Evolutionary conservation across 2,329 filamentous ascomycete genomes (phyloP).

Genomic region (Ophiostoma quercus): DNA sequence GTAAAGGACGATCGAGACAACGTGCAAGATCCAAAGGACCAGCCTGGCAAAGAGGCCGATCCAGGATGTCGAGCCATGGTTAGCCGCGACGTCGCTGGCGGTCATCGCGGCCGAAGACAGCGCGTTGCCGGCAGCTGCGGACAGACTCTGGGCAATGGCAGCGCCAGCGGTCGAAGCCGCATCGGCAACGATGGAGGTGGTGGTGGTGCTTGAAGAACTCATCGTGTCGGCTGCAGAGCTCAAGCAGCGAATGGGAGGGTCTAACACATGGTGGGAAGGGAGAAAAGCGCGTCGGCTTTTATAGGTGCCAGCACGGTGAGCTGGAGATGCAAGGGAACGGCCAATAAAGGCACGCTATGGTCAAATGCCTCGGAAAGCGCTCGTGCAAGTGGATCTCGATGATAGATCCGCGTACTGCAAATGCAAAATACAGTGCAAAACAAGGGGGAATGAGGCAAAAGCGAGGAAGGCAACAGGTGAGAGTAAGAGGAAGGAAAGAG

Average conservation of each 20-base stretch:
- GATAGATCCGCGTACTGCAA: background rate
- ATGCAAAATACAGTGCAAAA: background rate
- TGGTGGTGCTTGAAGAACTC: slow-evolving; percentile 23
- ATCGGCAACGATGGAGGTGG: slow-evolving; percentile 13
- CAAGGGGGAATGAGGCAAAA: background rate
- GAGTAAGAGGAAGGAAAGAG: slow-evolving; percentile 6
- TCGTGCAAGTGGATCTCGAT: background rate
- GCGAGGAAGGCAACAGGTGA: background rate
- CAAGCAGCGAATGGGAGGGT: slow-evolving; percentile 20
- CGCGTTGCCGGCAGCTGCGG: slow-evolving; percentile 25
- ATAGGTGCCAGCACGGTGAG: background rate
- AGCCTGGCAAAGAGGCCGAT: slow-evolving; percentile 52
- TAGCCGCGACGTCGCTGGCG: slow-evolving; percentile 36
- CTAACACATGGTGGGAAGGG: slow-evolving; percentile 22
- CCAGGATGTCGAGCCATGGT: slow-evolving; percentile 48
- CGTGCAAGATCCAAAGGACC: slow-evolving; percentile 50
- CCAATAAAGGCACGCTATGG: slow-evolving; percentile 7
- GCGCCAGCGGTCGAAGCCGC: slow-evolving; percentile 24
- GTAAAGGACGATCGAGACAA: slow-evolving; percentile 59
- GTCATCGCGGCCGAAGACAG: slow-evolving; percentile 39
- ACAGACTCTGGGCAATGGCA: slow-evolving; percentile 31
- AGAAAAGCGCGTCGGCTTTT: slow-evolving; percentile 8
- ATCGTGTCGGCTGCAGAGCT: slow-evolving; percentile 26
- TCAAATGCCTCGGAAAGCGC: background rate
- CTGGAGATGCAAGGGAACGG: background rate